phyloP scores from a whole-genome alignment of 2,329 filamentous ascomycete species.

The Scortechinia acanthostroma region DNA sequence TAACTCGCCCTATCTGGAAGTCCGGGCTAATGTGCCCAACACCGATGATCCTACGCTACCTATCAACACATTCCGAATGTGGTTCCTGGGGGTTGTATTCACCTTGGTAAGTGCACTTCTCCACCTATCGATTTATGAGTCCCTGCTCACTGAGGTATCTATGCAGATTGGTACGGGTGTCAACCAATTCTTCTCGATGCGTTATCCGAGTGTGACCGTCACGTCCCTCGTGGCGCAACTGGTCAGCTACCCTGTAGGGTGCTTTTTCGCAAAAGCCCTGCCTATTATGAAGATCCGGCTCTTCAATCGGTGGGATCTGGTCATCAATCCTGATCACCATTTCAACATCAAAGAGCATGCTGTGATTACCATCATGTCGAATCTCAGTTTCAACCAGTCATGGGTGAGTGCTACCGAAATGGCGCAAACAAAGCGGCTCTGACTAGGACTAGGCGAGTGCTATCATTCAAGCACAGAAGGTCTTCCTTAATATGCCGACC shows the following conservation, averaged over 20 bases:
- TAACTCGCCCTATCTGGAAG: slow-evolving; percentile 10
- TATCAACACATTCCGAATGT: slow-evolving; percentile 20
- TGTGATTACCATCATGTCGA: slow-evolving; percentile 20
- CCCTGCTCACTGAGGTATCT: no score
- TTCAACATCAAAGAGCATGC: slow-evolving; percentile 22
- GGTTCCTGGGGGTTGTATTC: slow-evolving; percentile 18
- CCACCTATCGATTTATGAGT: no score
- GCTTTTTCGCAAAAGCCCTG: slow-evolving; percentile 29
- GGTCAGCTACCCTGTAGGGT: slow-evolving; percentile 32
- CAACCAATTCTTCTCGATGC: slow-evolving; percentile 19
- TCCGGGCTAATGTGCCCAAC: slow-evolving; percentile 16
- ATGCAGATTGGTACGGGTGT: slow-evolving; percentile 17
- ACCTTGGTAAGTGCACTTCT: no score
- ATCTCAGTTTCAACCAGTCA: slow-evolving; percentile 9
- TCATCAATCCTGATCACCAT: slow-evolving; percentile 14
- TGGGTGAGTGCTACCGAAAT: no score
- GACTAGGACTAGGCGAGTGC: no score
- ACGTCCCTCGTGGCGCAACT: slow-evolving; percentile 27
- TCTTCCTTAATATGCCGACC: no score
- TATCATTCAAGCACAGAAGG: no score
- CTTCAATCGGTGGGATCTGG: slow-evolving; percentile 10
- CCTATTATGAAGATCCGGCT: slow-evolving; percentile 18
- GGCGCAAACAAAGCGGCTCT: no score
- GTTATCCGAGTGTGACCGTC: slow-evolving; percentile 20
- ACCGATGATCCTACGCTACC: slow-evolving; percentile 15